phyloP scores from a whole-genome alignment of 2,329 filamentous ascomycete genomes.

The Aureobasidium sp. region DNA sequence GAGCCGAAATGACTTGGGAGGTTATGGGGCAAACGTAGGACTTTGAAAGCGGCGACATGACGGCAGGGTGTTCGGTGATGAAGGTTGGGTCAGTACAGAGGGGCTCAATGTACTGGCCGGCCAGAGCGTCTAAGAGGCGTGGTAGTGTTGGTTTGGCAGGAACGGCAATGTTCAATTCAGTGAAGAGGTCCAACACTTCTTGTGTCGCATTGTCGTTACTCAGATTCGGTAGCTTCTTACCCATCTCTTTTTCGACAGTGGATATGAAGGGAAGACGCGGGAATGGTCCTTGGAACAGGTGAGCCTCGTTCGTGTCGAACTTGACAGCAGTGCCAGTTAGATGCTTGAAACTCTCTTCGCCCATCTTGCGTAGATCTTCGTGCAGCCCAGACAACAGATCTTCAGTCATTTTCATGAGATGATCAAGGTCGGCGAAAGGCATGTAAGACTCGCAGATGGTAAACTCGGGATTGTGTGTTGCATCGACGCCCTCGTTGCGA shows the following conservation, averaged over 20 bases:
- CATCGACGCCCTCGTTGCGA: conserved; percentile 80
- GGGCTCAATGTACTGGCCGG: conserved; percentile 69
- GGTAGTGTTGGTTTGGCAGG: conserved; percentile 53
- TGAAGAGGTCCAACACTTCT: conserved; percentile 52
- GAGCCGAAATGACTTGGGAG: conserved; percentile 46
- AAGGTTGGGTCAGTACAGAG: conserved; percentile 68
- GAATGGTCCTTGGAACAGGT: conserved; percentile 50
- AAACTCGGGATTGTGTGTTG: conserved; percentile 94
- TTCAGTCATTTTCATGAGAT: conserved; percentile 71
- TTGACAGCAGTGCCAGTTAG: conserved; percentile 26
- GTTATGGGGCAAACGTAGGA: conserved; percentile 64
- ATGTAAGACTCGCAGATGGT: conserved; percentile 97
- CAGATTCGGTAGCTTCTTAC: conserved; percentile 49
- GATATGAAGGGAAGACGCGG: conserved; percentile 75
- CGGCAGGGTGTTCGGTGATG: conserved; percentile 82
- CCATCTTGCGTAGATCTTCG: conserved; percentile 27
- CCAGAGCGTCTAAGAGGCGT: conserved; percentile 75
- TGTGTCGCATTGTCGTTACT: conserved; percentile 47
- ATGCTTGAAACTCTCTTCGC: conserved; percentile 17
- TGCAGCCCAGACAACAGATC: conserved; percentile 58
- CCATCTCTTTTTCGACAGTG: conserved; percentile 62
- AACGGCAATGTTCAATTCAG: conserved; percentile 40
- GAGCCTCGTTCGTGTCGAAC: conserved; percentile 21
- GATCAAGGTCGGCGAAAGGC: conserved; percentile 68
- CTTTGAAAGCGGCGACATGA: conserved; percentile 86